Percentiles rank a stretch among this genome's conserved stretches.
These are phyloP conservation scores for Botrytis byssoidea DNA, from an alignment of 2,329 filamentous ascomycete species.

Conservation along the genomic window DNA sequence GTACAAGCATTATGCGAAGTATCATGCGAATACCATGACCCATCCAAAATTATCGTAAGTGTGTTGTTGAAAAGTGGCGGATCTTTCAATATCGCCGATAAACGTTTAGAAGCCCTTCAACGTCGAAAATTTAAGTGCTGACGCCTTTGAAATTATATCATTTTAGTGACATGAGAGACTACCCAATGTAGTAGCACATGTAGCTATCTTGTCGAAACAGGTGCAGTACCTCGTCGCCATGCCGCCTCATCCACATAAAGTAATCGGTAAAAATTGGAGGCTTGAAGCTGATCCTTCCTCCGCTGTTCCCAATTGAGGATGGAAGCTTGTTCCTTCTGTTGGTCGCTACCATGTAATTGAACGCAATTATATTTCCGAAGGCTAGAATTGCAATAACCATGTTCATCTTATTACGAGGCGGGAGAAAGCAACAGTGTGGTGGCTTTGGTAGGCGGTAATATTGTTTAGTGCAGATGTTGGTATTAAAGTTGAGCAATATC, in stretches of 20 bases:
- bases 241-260: slow-evolving; percentile 22
- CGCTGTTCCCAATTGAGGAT: slow-evolving; percentile 15
- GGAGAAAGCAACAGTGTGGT: background rate
- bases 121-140: slow-evolving; percentile 20
- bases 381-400: slow-evolving; percentile 15
- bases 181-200: slow-evolving; percentile 21
- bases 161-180: slow-evolving; percentile 10
- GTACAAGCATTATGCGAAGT: slow-evolving; percentile 22
- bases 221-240: slow-evolving; percentile 21
- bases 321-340: slow-evolving; percentile 17
- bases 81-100: slow-evolving; percentile 12
- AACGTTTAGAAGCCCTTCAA: slow-evolving; percentile 15
- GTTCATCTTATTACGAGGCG: slow-evolving; percentile 15
- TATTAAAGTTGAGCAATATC: slow-evolving; percentile 20
- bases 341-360: slow-evolving; percentile 13
- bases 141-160: slow-evolving; percentile 20
- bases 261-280: slow-evolving; percentile 21
- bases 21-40: slow-evolving; percentile 18
- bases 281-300: slow-evolving; percentile 20
- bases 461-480: slow-evolving; percentile 14
- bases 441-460: slow-evolving; percentile 16
- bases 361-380: slow-evolving; percentile 15
- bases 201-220: slow-evolving; percentile 14
- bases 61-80: slow-evolving; percentile 19
- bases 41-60: slow-evolving; percentile 22